Conservation (phyloP, 495 filamentous ascomycete species). For the Neurospora sp. region DNA sequence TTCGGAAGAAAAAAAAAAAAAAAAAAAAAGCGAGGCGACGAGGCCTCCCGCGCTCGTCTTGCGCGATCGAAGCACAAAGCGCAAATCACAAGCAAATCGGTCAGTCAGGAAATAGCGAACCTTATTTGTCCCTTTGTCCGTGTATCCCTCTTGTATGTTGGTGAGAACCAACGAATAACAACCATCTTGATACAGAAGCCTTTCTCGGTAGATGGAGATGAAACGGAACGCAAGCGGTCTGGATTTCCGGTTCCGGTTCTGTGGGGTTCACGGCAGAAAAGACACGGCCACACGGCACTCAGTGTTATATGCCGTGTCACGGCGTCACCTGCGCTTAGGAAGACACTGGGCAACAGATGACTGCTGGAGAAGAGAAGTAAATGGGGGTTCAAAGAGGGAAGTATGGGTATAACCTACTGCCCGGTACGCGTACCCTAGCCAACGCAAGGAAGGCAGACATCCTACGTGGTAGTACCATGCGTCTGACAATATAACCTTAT, state of each 20-base stretch:
- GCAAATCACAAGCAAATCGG: background rate
- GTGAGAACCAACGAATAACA: background rate
- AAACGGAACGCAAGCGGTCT: background rate
- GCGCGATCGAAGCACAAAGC: background rate
- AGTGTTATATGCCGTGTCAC: background rate
- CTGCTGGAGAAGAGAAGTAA: background rate
- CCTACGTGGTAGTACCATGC: background rate
- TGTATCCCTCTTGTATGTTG: background rate
- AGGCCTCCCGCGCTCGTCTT: background rate
- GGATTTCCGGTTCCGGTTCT: background rate
- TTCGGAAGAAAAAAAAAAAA: background rate
- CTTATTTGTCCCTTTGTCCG: background rate
- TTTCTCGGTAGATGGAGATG: background rate
- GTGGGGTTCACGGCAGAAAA: background rate
- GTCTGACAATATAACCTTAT: background rate
- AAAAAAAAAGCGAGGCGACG: background rate
- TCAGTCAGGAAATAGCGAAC: background rate
- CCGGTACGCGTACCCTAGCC: background rate
- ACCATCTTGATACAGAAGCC: background rate
- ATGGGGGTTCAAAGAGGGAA: background rate
- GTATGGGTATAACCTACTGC: background rate
- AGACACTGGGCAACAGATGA: background rate
- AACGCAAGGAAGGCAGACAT: background rate
- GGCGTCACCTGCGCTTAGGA: background rate
- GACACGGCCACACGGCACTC: background rate